phyloP scores from a whole-genome alignment of 805 yeast species.

The Metschnikowia matae region DNA sequence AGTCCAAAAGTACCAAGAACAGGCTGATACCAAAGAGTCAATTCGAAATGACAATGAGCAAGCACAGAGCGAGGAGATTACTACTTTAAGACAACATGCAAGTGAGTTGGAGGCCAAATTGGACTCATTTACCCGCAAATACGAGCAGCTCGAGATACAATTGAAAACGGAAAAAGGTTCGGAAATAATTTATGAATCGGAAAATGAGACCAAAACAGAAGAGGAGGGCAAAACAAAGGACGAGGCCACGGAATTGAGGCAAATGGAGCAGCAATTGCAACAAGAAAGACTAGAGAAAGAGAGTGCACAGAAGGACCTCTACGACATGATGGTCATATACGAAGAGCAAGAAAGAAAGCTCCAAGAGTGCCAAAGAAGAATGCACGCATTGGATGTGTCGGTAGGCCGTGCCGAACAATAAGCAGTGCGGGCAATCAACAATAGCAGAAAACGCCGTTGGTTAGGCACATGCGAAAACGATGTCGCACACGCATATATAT shows the following conservation, averaged over 20 bases:
- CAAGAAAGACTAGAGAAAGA: constrained; percentile 1
- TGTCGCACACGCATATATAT: not conserved
- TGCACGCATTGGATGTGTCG: constrained; percentile 52
- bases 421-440: not conserved
- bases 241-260: not conserved
- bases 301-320: constrained; percentile 9
- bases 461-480: not conserved
- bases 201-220: not conserved
- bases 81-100: not conserved
- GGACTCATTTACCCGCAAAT: not conserved
- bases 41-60: not conserved
- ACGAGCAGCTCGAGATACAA: not conserved
- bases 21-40: not conserved
- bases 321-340: constrained; percentile 62
- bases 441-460: not conserved
- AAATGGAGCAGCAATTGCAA: not conserved
- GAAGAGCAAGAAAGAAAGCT: constrained; percentile 73
- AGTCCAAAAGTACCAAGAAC: not conserved
- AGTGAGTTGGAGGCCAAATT: not conserved
- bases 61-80: not conserved
- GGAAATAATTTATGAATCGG: not conserved
- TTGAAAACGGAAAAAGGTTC: too few species aligned
- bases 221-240: not conserved
- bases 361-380: constrained; percentile 49
- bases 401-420: constrained; percentile 63